A percentile compares a stretch with the other conserved stretches of the same genome.
phyloP scores from a whole-genome alignment of 139 green algal genomes.

The Volvox africanus region DNA sequence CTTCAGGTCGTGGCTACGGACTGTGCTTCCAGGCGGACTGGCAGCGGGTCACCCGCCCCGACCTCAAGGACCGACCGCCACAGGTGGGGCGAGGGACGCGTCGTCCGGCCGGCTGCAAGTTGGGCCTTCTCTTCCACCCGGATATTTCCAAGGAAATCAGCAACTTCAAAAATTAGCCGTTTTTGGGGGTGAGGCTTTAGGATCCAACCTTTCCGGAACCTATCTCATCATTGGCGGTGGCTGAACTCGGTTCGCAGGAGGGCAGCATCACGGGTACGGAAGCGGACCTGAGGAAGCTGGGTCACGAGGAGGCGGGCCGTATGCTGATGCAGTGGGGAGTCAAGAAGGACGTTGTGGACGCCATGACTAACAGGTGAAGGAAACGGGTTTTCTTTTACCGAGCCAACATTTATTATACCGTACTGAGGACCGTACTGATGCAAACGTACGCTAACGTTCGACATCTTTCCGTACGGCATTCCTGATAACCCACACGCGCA shows the following conservation, averaged over 20 bases:
- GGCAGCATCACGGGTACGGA: constrained; percentile 59
- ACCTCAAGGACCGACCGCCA: constrained; percentile 39
- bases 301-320: constrained; percentile 45
- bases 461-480: neutral
- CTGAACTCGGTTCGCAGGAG: neutral
- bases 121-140: too few species aligned
- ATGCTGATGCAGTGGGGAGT: constrained; percentile 48
- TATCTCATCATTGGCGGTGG: too few species aligned
- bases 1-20: constrained; percentile 35
- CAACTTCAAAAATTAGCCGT: too few species aligned
- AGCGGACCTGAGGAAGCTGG: constrained; percentile 55
- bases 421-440: too few species aligned
- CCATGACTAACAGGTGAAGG: constrained; percentile 43
- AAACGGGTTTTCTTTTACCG: too few species aligned
- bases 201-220: too few species aligned
- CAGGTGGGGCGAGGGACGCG: neutral
- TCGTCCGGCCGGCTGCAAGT: too few species aligned
- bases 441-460: too few species aligned
- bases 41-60: constrained; percentile 16
- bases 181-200: too few species aligned
- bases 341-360: constrained; percentile 46
- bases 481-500: neutral
- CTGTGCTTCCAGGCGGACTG: constrained; percentile 44
- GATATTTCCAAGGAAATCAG: too few species aligned
- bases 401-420: too few species aligned